Evolutionary conservation across 1,284 basidiomycete species (phyloP), one percentile per base, ranked within the genome.

Genomic region (Puccinia triticina): DNA sequence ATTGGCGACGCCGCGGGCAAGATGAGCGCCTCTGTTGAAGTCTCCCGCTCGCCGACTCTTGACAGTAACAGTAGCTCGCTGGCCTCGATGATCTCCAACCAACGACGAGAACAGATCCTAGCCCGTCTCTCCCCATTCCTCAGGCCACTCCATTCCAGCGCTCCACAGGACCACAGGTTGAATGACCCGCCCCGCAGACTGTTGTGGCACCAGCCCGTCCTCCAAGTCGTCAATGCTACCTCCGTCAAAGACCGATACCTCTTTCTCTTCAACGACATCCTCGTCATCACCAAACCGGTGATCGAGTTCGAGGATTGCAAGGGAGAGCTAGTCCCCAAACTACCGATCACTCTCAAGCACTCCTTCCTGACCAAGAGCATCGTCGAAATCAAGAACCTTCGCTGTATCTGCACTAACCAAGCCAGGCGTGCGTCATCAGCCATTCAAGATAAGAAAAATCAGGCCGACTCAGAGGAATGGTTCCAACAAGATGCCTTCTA

Each of bases 221-320:
- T 98, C 23, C 96, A 99, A 88, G 94, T 98, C 8, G 94, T 95
- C 85, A 95, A 95, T 88, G 90, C 92, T 50, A 93, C 95, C 85
- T 96, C 93, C 0, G 93, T 97, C 87, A 98, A 99, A 87, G 95
- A 98, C 86, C 92, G 96, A 12, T 96, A 94, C 88, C 90, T 99
- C 18, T 96, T 98, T 88, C 89, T 99, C 32, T 99, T 99, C 90
- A 94, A 90, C 86, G 97, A 99, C 87, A 90, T 98, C 71, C 90
- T 99, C 66, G 91, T 99, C 86, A 91, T 99, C 83, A 88, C 89
- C 50, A 90, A 90, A 85, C 89, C 90, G 0, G 79, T 90, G 64
- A 86, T 88, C 59, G 84, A 84, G 8, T 91, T 92, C 67, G 92
- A 94, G 23, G 84, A 84, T 88, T 92, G 84, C 87, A 89, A 90